phyloP scores from a whole-genome alignment of 139 green algal species.

The Diplosphaera chodatii region DNA sequence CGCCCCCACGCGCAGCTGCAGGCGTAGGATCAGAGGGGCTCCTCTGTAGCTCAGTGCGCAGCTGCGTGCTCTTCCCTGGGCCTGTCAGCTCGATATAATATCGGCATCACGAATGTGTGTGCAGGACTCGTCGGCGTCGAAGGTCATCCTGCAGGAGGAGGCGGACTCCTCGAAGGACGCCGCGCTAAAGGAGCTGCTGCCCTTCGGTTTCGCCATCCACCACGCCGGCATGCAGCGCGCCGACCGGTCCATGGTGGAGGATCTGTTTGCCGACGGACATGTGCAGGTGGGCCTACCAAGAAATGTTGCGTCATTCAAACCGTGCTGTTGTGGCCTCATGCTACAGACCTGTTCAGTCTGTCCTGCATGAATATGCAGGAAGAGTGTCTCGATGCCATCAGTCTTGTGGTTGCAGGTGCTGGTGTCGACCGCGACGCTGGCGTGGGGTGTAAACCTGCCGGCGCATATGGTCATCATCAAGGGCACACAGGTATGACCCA shows the following conservation, averaged over 20 bases:
- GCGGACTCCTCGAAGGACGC: slow-evolving; percentile 74
- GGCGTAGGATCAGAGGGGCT: no score
- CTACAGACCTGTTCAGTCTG: background rate
- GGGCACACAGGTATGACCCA: slow-evolving; percentile 81
- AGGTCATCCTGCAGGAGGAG: slow-evolving; percentile 88
- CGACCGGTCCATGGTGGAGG: slow-evolving; percentile 94
- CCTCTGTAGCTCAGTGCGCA: no score
- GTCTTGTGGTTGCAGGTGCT: slow-evolving; percentile 90
- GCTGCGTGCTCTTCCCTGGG: no score
- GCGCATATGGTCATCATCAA: slow-evolving; percentile 99
- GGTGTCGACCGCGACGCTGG: slow-evolving; percentile 95
- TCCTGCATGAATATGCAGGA: no score
- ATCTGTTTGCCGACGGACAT: slow-evolving; percentile 95
- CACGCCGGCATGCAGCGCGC: slow-evolving; percentile 90
- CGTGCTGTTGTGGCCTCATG: background rate
- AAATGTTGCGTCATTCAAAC: no score
- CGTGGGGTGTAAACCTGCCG: slow-evolving; percentile 98
- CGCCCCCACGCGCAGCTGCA: no score
- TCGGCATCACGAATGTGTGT: no score
- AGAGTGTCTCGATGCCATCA: no score
- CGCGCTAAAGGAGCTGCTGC: slow-evolving; percentile 88
- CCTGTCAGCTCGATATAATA: no score
- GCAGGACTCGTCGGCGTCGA: slow-evolving; percentile 65
- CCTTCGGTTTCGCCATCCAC: slow-evolving; percentile 95
- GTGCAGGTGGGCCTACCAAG: slow-evolving; percentile 60